phyloP scores from a whole-genome alignment of 495 filamentous ascomycete species.

The Aspergillus biplanus region DNA sequence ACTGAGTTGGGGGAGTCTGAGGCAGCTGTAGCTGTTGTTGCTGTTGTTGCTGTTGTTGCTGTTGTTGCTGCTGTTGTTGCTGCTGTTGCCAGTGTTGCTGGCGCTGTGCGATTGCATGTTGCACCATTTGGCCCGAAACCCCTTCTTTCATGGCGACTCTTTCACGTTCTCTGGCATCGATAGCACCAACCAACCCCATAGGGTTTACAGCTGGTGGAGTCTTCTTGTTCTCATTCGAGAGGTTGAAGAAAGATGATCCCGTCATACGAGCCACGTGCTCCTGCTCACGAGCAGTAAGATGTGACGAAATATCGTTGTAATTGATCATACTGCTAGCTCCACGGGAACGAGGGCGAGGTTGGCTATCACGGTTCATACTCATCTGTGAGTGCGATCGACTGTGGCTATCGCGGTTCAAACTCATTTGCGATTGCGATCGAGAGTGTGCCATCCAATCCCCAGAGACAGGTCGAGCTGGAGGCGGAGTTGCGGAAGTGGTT shows the following conservation, averaged over 20 bases:
- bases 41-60: slow-evolving; percentile 46
- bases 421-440: slow-evolving; percentile 44
- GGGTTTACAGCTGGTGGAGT: slow-evolving; percentile 48
- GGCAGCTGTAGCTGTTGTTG: slow-evolving; percentile 38
- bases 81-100: slow-evolving; percentile 61
- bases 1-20: slow-evolving; percentile 16
- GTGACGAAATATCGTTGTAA: slow-evolving; percentile 59
- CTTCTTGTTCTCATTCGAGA: slow-evolving; percentile 58
- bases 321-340: slow-evolving; percentile 47
- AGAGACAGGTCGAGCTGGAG: slow-evolving; percentile 49
- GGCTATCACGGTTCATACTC: slow-evolving; percentile 36
- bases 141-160: slow-evolving; percentile 72
- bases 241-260: slow-evolving; percentile 76
- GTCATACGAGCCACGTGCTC: slow-evolving; percentile 90
- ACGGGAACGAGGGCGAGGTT: slow-evolving; percentile 52
- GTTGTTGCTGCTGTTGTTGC: slow-evolving; percentile 57
- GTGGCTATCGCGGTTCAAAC: slow-evolving; percentile 43
- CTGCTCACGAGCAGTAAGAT: slow-evolving; percentile 90
- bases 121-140: slow-evolving; percentile 70
- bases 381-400: slow-evolving; percentile 47
- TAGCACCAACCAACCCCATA: slow-evolving; percentile 72
- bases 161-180: slow-evolving; percentile 75
- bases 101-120: slow-evolving; percentile 77
- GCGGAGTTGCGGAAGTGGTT: slow-evolving; percentile 56
- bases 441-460: slow-evolving; percentile 61